Base-by-base conservation (phyloP, 371 early-diverging fungal species). In the Mucor sp. region DNA sequence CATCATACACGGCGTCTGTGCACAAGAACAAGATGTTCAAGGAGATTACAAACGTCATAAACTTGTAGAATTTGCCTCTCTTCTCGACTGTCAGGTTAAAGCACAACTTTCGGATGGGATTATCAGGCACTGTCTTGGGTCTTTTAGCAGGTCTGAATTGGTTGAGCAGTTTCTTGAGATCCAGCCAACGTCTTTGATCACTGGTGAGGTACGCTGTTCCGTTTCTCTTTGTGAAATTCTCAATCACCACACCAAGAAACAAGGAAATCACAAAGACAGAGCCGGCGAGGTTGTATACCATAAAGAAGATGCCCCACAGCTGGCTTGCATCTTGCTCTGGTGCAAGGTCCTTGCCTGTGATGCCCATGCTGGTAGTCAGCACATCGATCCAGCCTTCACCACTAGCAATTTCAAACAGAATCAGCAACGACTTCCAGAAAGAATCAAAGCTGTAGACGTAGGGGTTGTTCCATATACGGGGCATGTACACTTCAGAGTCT, bases 321-420 rank as follows among this genome's bases (percentile, higher is more conserved):
- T 88, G 87, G 21, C 85, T 83, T 1, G 79, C 77, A 57, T 89
- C 85, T 61, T 70, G 73, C 28, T 75, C 56, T 2, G 81, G 78
- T 39, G 77, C 74, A n/a, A 70, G 60, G 47, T 87, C 85, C n/a
- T 74, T 72, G n/a, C 87, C 85, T 0, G 65, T 73, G 4, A 89
- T 76, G 32, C 78, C 68, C 82, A 91, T 89, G 41, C 87, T 82
- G 0, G 83, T 78, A 5, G 75, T 69, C 79, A 90, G 73, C 3
- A 90, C 90, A 62, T 88, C 87, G 3, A 84, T 76, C 92, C 92
- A 91, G 5, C 90, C 90, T 70, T 91, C 92, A 48, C 90, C 89
- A 25, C 89, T 89, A 1, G 86, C 78, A 74, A 88, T 87, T 64
- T 89, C 89, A 50, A 91, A 85, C 1, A 91, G 71, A 37, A 89